A percentile compares a stretch with the other conserved stretches of the same genome.
These are phyloP conservation scores for Saraca asoca DNA, from an alignment of 331 rosid genomes.

Conservation along the genomic window DNA sequence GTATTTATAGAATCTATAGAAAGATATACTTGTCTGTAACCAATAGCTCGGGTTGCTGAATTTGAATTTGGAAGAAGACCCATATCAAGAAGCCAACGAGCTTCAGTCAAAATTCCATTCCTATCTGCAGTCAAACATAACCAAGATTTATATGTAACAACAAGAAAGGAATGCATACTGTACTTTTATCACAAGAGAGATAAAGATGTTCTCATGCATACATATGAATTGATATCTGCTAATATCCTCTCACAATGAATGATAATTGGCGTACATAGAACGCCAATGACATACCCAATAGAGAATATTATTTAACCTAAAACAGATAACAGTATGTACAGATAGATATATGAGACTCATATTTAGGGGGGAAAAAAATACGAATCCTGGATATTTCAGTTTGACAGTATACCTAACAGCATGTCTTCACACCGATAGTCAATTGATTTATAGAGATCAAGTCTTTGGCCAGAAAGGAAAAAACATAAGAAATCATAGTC, in stretches of 20 bases:
- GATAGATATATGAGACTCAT: slow-evolving; percentile 17
- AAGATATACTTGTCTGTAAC: slow-evolving; percentile 81
- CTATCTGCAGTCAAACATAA: slow-evolving; percentile 51
- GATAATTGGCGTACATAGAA: neutral
- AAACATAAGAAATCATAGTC: slow-evolving; percentile 75
- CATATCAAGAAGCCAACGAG: slow-evolving; percentile 78
- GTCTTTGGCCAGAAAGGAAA: slow-evolving; percentile 81
- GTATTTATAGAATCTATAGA: slow-evolving; percentile 11
- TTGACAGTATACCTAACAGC: slow-evolving; percentile 63
- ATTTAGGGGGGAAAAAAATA: neutral
- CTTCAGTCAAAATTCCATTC: slow-evolving; percentile 77
- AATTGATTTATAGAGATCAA: slow-evolving; percentile 71
- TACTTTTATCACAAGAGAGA: slow-evolving; percentile 24
- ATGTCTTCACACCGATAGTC: slow-evolving; percentile 91
- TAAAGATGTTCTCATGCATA: slow-evolving; percentile 23
- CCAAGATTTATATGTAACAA: neutral
- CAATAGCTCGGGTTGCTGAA: slow-evolving; percentile 86
- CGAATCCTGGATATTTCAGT: slow-evolving; percentile 19
- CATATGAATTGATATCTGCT: neutral
- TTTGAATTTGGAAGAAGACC: slow-evolving; percentile 88
- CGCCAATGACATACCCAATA: slow-evolving; percentile 8
- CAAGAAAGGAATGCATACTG: slow-evolving; percentile 16
- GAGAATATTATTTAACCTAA: slow-evolving; percentile 1
- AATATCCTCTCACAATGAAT: slow-evolving; percentile 13
- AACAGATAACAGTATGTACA: slow-evolving; percentile 4